Evolutionary conservation across 306 rosid species (phyloP).

Genomic region (Quercus rubra): DNA sequence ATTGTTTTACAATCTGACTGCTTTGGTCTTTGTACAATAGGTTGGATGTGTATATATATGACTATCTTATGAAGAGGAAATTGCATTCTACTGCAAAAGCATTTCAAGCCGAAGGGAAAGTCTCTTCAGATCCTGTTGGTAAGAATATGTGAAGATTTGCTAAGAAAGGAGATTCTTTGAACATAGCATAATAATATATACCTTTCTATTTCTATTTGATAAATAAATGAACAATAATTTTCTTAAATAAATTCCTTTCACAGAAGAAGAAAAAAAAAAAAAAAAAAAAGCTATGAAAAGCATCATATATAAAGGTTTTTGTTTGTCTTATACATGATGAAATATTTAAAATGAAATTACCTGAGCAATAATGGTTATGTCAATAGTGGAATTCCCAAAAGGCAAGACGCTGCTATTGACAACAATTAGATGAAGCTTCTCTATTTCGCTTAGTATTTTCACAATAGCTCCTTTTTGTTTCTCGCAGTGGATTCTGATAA

Average conservation of each 20-base stretch:
- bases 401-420: slow-evolving; percentile 36
- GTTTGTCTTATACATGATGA: neutral
- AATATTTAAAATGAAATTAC: slow-evolving; percentile 18
- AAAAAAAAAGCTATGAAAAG: no score
- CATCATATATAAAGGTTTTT: no score
- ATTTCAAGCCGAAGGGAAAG: slow-evolving; percentile 61
- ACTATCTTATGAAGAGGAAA: slow-evolving; percentile 65
- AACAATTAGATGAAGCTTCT: slow-evolving; percentile 40
- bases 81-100: slow-evolving; percentile 62
- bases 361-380: slow-evolving; percentile 62
- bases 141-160: slow-evolving; percentile 21
- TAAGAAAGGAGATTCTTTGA: neutral
- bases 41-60: slow-evolving; percentile 69
- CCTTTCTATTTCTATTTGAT: no score
- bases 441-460: slow-evolving; percentile 48
- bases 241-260: no score
- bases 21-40: slow-evolving; percentile 33
- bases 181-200: no score
- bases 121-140: slow-evolving; percentile 59
- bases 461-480: slow-evolving; percentile 44
- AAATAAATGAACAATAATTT: no score
- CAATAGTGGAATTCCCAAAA: slow-evolving; percentile 36
- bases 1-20: neutral
- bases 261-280: no score
- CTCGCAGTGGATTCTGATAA: slow-evolving; percentile 55